A percentile compares a stretch with the other conserved stretches of the same genome.
Conservation (phyloP, 2,329 filamentous ascomycete species). For the Verticillium klebahnii region DNA sequence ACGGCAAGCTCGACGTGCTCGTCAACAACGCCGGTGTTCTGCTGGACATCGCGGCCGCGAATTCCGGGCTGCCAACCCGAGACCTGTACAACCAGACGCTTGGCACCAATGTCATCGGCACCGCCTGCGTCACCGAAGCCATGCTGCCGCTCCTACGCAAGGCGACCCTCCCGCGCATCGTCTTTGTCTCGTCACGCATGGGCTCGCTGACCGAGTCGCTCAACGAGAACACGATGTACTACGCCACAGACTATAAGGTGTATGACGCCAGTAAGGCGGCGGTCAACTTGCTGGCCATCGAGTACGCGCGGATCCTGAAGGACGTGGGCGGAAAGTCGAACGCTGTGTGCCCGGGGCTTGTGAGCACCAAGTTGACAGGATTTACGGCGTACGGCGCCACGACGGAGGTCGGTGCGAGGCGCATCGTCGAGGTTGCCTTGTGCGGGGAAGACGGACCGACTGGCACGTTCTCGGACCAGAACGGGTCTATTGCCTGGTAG, state of each 20-base stretch:
- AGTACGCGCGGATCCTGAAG: constrained; percentile 25
- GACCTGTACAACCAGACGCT: constrained; percentile 32
- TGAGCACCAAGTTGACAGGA: constrained; percentile 22
- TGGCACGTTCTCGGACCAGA: constrained; percentile 18
- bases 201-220: constrained; percentile 23
- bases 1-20: constrained; percentile 28
- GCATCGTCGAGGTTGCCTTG: constrained; percentile 24
- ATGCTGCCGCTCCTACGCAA: constrained; percentile 23
- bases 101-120: constrained; percentile 30
- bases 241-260: constrained; percentile 21
- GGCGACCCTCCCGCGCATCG: constrained; percentile 25
- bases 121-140: constrained; percentile 20
- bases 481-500: constrained; percentile 17
- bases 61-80: constrained; percentile 15
- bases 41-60: constrained; percentile 15
- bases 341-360: constrained; percentile 29
- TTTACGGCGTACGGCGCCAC: constrained; percentile 10
- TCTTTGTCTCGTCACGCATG: constrained; percentile 32
- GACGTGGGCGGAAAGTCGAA: constrained; percentile 27
- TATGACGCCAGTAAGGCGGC: constrained; percentile 38
- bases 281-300: constrained; percentile 32
- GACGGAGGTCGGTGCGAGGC: constrained; percentile 21
- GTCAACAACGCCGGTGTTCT: constrained; percentile 29
- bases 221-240: constrained; percentile 21
- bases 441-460: constrained; percentile 22